phyloP scores from a whole-genome alignment of 345 rosid species.

The Corchorus capsularis region DNA sequence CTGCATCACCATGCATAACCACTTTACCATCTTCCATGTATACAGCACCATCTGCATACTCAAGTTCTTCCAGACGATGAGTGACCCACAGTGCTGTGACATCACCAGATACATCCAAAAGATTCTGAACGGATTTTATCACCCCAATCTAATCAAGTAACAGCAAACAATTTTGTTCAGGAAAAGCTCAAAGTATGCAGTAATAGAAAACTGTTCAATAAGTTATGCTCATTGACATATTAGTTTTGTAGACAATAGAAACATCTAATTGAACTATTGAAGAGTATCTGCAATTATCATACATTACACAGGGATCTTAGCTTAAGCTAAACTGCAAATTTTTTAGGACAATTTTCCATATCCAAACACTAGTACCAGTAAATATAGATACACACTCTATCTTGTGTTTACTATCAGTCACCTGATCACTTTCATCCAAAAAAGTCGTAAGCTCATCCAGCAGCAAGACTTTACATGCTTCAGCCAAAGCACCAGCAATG shows the following conservation, averaged over 20 bases:
- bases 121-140: conserved; percentile 72
- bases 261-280: not conserved
- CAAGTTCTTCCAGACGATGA: conserved; percentile 88
- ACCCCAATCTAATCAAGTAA: conserved; percentile 65
- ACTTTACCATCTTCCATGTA: conserved; percentile 89
- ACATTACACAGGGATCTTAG: not conserved
- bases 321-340: not conserved
- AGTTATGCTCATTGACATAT: not conserved
- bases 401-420: conserved; percentile 23
- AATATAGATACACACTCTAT: not conserved
- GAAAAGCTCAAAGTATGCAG: not conserved
- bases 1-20: conserved; percentile 62
- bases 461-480: conserved; percentile 81
- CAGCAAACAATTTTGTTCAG: conserved; percentile 11
- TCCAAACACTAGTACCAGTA: not conserved
- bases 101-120: conserved; percentile 54
- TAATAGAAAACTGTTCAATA: not conserved
- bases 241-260: not conserved
- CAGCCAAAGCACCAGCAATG: conserved; percentile 96
- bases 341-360: not conserved
- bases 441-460: conserved; percentile 96
- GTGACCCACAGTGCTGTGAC: conserved; percentile 94
- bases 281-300: not conserved
- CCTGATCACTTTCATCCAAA: conserved; percentile 88
- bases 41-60: conserved; percentile 85